Evolutionary conservation across 768 basidiomycete genomes (phyloP).

Genomic region (Naganishia onofrii): DNA sequence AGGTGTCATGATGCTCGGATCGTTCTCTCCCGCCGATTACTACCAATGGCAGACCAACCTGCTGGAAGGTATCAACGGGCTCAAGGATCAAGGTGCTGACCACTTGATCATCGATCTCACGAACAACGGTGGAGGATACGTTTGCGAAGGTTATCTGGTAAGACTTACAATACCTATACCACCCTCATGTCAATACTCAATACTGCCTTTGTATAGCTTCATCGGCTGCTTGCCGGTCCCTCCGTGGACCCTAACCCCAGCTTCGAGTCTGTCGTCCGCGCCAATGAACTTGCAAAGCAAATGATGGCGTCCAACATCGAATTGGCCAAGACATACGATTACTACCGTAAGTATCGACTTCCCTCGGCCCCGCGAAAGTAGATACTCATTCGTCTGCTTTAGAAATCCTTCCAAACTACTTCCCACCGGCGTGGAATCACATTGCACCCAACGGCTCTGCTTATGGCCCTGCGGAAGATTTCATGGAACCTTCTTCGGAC

Average conservation of each 20-base stretch:
- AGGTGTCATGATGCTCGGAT: constrained; percentile 51
- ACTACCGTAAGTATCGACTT: constrained; percentile 1
- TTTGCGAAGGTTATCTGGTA: constrained; percentile 54
- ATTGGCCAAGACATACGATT: constrained; percentile 13
- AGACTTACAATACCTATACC: too few relatives aligned
- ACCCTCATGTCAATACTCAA: too few relatives aligned
- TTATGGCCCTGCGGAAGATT: constrained; percentile 18
- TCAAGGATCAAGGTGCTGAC: constrained; percentile 58
- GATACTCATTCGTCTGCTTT: not conserved
- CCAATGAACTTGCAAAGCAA: constrained; percentile 62
- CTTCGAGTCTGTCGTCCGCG: constrained; percentile 61
- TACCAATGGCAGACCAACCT: constrained; percentile 60
- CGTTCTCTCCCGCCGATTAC: constrained; percentile 59
- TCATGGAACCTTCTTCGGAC: not conserved
- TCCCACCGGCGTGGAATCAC: not conserved
- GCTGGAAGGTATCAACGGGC: constrained; percentile 55
- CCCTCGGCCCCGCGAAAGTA: not conserved
- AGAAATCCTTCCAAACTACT: constrained; percentile 10
- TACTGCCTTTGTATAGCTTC: constrained; percentile 55
- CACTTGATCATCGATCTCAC: constrained; percentile 62
- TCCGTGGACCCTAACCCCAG: constrained; percentile 43
- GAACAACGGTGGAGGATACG: constrained; percentile 66
- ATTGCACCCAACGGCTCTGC: constrained; percentile 1
- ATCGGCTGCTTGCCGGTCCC: constrained; percentile 60
- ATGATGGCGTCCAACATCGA: constrained; percentile 60